Conservation (phyloP, 192 early-diverging fungal species). For the Piromyces sp. region DNA sequence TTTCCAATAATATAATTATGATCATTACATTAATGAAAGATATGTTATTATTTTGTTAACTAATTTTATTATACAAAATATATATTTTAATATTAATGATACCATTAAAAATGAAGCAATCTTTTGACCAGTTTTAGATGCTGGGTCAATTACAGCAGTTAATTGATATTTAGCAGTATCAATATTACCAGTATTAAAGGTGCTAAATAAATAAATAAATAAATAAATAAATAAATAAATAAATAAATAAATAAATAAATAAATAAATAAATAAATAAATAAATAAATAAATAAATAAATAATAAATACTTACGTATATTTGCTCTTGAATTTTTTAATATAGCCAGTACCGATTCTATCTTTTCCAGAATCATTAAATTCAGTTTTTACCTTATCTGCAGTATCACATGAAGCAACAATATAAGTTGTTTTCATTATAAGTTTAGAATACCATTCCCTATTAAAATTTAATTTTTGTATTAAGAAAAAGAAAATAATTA, state of each 20-base stretch:
- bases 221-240: too few relatives aligned
- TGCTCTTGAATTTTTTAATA: background rate
- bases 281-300: too few relatives aligned
- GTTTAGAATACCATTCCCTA: background rate
- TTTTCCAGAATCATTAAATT: background rate
- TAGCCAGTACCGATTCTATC: background rate
- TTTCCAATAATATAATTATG: too few relatives aligned
- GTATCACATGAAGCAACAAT: background rate
- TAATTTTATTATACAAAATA: too few relatives aligned
- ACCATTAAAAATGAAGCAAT: slow-evolving; percentile 52
- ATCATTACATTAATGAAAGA: too few relatives aligned
- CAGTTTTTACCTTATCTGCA: background rate
- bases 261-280: too few relatives aligned
- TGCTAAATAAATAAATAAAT: too few relatives aligned
- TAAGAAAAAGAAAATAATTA: too few relatives aligned
- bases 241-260: too few relatives aligned
- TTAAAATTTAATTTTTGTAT: too few relatives aligned
- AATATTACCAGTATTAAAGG: background rate
- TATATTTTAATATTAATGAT: too few relatives aligned
- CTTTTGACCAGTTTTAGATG: slow-evolving; percentile 62
- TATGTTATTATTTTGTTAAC: too few relatives aligned
- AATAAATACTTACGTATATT: background rate
- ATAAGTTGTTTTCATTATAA: background rate
- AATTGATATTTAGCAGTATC: slow-evolving; percentile 14
- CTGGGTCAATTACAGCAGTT: slow-evolving; percentile 54